Evolutionary conservation across 352 stramenopile genomes (phyloP), one percentile per base, ranked within the genome.

Genomic region (Phytophthora ohioensis): DNA sequence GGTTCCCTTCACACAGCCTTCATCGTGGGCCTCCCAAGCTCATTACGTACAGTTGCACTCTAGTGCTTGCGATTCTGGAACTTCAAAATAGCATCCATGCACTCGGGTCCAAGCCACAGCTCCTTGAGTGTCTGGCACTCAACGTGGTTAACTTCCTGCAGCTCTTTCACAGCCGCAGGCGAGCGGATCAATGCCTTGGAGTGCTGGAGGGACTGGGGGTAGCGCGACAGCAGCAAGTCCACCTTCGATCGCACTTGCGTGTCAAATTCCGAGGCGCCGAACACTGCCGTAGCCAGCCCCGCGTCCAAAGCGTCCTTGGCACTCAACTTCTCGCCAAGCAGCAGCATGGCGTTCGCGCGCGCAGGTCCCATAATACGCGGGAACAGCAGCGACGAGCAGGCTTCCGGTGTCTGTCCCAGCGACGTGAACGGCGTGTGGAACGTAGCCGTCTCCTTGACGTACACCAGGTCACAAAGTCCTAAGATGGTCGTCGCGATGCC

Each of bases 341-440:
- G 57, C 27, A 98, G 78, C 73, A 97, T 79, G 36, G 95, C 91
- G 53, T 97, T 98, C 10, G 92, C 85, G 10, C 86, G 87, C n/a
- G 87, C 81, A 5, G 79, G 72, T 10, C 92, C 92, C 90, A 98
- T 93, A 45, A 94, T 93, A 5, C 73, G 73, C 1, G 91, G 81
- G 72, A 98, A 96, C 0, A 94, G 79, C 34, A 92, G 60, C 13
- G 91, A 98, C 60, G 88, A 97, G 64, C 91, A 97, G n/a, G 92
- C 88, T 67, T 98, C 94, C 0, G 94, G 94, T 3, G 91, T 88
- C 61, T 98, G 88, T 0, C 92, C 94, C 9, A 98, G 75, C 34
- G 87, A 78, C 46, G 91, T 97, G 80, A 98, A 98, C 15, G 93
- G 95, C 36, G 93, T 97, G 76, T 96, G 93, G 76, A 98, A 95